A percentile compares a stretch with the other conserved stretches of the same genome.
Evolutionary conservation across 2,329 filamentous ascomycete species (phyloP).

Genomic region (Colletotrichum caudatum): DNA sequence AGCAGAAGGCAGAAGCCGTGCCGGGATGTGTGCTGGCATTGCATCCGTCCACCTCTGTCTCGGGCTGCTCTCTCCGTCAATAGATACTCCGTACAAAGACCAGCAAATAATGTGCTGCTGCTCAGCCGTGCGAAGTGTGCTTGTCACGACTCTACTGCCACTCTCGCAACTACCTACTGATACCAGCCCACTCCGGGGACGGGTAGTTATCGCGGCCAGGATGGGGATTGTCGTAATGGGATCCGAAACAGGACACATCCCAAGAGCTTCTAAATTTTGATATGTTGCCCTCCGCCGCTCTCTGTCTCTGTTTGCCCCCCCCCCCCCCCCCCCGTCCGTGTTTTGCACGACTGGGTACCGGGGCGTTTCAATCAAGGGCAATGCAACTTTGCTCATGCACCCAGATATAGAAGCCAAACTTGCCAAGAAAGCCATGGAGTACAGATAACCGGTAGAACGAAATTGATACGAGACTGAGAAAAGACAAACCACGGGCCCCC

Average conservation of each 20-base stretch:
- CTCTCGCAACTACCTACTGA: not conserved
- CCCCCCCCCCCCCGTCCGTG: no score
- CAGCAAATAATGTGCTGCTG: constrained; percentile 27
- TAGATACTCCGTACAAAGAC: not conserved
- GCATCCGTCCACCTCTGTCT: not conserved
- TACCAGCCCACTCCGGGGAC: not conserved
- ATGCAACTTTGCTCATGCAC: constrained; percentile 29
- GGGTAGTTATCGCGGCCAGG: constrained; percentile 3
- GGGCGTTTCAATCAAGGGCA: constrained; percentile 33
- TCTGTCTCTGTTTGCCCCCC: constrained; percentile 7
- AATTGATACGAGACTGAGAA: not conserved
- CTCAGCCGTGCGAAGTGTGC: constrained; percentile 12
- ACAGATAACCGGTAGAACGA: constrained; percentile 16
- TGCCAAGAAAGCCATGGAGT: constrained; percentile 28
- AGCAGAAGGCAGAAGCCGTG: constrained; percentile 2
- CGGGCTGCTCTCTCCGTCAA: not conserved
- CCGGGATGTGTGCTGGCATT: constrained; percentile 8
- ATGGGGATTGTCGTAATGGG: constrained; percentile 7
- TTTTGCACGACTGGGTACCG: constrained; percentile 36
- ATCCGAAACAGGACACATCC: constrained; percentile 28
- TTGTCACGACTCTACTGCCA: constrained; percentile 5
- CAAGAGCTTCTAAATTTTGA: constrained; percentile 37
- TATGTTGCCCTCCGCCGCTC: constrained; percentile 3
- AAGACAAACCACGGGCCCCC: constrained; percentile 8
- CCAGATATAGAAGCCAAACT: constrained; percentile 22